Conservation (phyloP, 2,329 filamentous ascomycete species). For the Aspergillus puulaauensis region DNA sequence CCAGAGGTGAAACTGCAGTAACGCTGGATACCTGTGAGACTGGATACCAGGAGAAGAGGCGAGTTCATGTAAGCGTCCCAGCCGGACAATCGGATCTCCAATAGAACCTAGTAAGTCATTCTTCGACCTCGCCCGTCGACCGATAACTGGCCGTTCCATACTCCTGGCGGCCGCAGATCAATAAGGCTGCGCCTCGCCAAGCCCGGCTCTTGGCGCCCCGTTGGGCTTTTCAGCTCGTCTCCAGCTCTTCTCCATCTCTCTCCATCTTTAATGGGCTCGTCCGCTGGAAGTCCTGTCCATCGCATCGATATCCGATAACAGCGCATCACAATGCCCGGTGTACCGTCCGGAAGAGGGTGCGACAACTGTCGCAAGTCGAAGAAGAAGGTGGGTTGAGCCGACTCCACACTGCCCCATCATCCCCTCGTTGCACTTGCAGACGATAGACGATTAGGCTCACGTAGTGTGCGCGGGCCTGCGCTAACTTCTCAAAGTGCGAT, state of each 20-base stretch:
- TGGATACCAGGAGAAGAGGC: too few relatives aligned
- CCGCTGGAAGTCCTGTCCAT: not conserved
- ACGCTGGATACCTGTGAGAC: too few relatives aligned
- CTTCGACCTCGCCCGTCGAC: too few relatives aligned
- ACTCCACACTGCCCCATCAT: not conserved
- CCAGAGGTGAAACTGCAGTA: too few relatives aligned
- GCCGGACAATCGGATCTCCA: too few relatives aligned
- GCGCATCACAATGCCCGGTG: conserved; percentile 47
- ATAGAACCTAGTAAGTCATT: too few relatives aligned
- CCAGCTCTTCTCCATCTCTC: not conserved
- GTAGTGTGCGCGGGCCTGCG: not conserved
- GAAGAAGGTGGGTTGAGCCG: conserved; percentile 48
- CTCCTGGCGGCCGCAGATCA: too few relatives aligned
- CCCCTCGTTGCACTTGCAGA: not conserved
- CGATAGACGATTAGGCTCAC: too few relatives aligned
- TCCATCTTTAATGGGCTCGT: not conserved
- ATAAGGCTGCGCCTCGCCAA: conserved; percentile 10
- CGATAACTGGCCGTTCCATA: too few relatives aligned
- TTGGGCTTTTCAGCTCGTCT: not conserved
- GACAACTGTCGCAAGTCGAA: conserved; percentile 54
- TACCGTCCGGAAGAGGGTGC: conserved; percentile 52
- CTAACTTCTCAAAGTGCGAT: conserved; percentile 44
- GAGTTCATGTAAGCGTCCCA: too few relatives aligned
- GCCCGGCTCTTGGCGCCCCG: conserved; percentile 5
- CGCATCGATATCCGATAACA: not conserved